Base-by-base conservation (phyloP, 2,329 filamentous ascomycete genomes). In the Elsinoe batatas region DNA sequence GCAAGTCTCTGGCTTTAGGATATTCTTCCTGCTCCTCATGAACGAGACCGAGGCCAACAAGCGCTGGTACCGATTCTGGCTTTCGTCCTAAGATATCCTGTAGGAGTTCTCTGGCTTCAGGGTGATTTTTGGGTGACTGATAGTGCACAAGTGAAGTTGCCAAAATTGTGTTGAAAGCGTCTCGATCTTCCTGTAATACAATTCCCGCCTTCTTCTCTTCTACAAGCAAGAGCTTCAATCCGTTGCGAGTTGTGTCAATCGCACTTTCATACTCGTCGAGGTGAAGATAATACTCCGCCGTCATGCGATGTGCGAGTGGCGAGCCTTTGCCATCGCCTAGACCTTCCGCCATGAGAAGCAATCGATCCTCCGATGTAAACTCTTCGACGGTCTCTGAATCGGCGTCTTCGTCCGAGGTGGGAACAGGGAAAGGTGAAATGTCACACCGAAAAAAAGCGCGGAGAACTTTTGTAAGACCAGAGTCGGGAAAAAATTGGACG, bases 11-110 rank as follows among this genome's bases (percentile, higher is more conserved):
- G 0, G 94, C 93, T 64, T 88, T 79, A 46, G 80, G 76, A 64
- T 88, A 96, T 60, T 97, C 87, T 64, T 95, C 86, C 61, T 95
- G 90, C 63, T 97, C 93, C 69, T 96, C 90, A 46, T 91, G 85
- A 38, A 98, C 91, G 20, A 97, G 72, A 1, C 93, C 94, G 33
- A 96, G 82, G 0, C 93, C 93, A 44, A 97, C 87, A 59, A 98
- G 75, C 2, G 91, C 91, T 30, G 83, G 74, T 0, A 90, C 94
- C 0, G 87, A 91, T 2, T 80, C 81, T 1, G 83, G 79, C 56
- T 94, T 89, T 22, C 86, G 81, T 47, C 81, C 75, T 0, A 98
- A 76, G 4, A 97, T 87, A 30, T 80, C 80, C 62, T 95, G 84
- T 62, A 98, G 97, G 0, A 96, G 76, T n/a, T 71, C 71, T 66